Evolutionary conservation across 306 rosid genomes (phyloP), one percentile per base, ranked within the genome.

Genomic region (Fragaria vesca): DNA sequence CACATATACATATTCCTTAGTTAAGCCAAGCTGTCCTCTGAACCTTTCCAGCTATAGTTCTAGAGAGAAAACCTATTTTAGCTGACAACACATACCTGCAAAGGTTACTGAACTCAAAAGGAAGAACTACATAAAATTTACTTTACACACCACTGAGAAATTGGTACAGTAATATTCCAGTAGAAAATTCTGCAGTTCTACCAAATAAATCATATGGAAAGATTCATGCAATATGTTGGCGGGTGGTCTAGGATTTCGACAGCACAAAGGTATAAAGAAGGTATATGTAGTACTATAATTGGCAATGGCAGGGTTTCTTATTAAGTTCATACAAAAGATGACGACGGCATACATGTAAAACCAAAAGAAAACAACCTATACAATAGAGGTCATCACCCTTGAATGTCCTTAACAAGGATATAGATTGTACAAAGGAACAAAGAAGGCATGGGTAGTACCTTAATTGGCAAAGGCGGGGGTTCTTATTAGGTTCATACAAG

Each of bases 401-500:
- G 18, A 60, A 60, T 24, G 3, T 74, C 42, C 17, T 48, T 10
- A 48, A 16, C 38, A 69, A 21, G 32, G 24, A 55, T 50, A 42
- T 16, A 38, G 12, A 74, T n/a, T 40, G 20, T 43, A 61, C 2
- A 58, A 30, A 17, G 45, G 26, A 55, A 40, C 21, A 24, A 73
- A 40, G 48, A 43, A 28, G 13, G 36, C 51, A 9, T 0, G 6
- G 58, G 28, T 28, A 28, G 43, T 43, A 61, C 60, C 12, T 17
- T 21, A 8, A 38, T 32, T 12, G 50, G 66, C 66, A 47, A 75
- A 17, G 32, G 32, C 21, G 62, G n/a, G 67, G 60, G 12, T 61
- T 62, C 28, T 38, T 24, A 48, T 45, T 26, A 45, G 30, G 61
- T 62, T 61, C 78, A 75, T 7, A 45, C 52, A 60, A 17, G 77